phyloP scores from a whole-genome alignment of 2,329 filamentous ascomycete species.

The Hymenoscyphus scutula region DNA sequence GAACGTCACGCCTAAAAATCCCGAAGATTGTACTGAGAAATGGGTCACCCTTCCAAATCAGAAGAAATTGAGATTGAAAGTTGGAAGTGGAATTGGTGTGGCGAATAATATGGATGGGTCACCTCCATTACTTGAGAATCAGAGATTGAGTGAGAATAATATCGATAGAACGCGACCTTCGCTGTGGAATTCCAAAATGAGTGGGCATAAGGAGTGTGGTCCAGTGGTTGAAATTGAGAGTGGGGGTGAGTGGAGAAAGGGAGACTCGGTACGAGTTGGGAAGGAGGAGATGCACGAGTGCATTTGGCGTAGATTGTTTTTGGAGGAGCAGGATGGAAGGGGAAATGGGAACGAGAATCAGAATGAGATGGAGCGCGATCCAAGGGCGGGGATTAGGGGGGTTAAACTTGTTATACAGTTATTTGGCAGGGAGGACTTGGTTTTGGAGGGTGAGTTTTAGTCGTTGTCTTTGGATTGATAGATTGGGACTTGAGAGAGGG shows the following conservation, averaged over 20 bases:
- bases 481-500: neutral
- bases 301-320: conserved; percentile 26
- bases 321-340: conserved; percentile 11
- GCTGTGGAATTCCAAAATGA: neutral
- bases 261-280: neutral
- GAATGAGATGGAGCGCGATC: conserved; percentile 1
- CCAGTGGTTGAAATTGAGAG: neutral
- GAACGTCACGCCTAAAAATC: neutral
- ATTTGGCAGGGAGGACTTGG: conserved; percentile 26
- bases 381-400: conserved; percentile 11
- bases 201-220: neutral
- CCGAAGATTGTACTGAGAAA: neutral
- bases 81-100: neutral
- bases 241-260: neutral
- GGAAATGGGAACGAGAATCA: no score
- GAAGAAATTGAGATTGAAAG: conserved; percentile 5
- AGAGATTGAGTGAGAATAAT: neutral
- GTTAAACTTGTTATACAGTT: conserved; percentile 32
- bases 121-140: neutral
- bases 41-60: neutral
- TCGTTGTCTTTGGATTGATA: no score
- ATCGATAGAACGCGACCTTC: neutral
- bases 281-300: conserved; percentile 24
- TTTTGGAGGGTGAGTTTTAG: conserved; percentile 20
- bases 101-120: neutral